These are phyloP conservation scores for Pseudogymnoascus sp. DNA, from an alignment of 2,329 filamentous ascomycete species.

Conservation along the genomic window DNA sequence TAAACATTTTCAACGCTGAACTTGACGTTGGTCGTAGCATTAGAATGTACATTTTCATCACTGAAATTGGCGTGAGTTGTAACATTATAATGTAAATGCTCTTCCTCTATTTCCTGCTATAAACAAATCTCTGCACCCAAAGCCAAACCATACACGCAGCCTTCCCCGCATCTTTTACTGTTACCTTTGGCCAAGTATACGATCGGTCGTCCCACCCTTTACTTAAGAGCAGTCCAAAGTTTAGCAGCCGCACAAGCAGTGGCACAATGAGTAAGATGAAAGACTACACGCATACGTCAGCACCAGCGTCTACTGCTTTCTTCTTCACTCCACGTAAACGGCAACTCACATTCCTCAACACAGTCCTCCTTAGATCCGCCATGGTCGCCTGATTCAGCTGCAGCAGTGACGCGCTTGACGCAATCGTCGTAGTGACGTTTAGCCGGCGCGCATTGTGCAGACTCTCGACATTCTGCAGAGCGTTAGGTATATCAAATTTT, in stretches of 20 bases:
- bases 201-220: constrained; percentile 29
- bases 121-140: background rate
- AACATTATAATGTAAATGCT: too few relatives aligned
- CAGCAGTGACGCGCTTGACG: constrained; percentile 76
- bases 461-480: constrained; percentile 74
- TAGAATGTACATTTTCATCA: too few relatives aligned
- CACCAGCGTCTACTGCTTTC: background rate
- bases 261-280: constrained; percentile 96
- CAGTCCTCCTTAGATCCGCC: constrained; percentile 83
- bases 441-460: constrained; percentile 70
- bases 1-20: background rate
- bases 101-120: background rate
- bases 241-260: constrained; percentile 89
- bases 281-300: constrained; percentile 54
- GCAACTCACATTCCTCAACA: constrained; percentile 93
- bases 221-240: constrained; percentile 89
- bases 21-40: background rate
- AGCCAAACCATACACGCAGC: background rate
- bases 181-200: background rate
- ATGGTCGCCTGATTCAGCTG: constrained; percentile 51
- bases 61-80: too few relatives aligned
- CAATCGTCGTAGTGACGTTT: constrained; percentile 99
- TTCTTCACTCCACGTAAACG: background rate
- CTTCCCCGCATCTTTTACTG: background rate
- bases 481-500: constrained; percentile 16